Base-by-base conservation (phyloP, 2,329 filamentous ascomycete genomes). In the Phaeophleospora eucalypticola region DNA sequence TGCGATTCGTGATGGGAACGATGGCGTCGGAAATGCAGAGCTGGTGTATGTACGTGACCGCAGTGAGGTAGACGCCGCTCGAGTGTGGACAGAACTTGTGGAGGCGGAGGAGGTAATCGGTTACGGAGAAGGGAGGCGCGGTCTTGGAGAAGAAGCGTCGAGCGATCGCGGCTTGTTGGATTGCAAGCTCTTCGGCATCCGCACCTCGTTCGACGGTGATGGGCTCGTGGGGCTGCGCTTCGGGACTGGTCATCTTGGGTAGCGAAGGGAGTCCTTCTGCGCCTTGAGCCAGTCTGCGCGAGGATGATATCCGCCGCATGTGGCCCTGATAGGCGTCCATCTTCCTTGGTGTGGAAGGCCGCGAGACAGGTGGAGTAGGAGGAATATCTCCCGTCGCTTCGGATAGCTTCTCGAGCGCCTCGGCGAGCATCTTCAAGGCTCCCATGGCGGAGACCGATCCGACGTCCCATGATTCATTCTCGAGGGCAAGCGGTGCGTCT, bases 21-120 rank as follows among this genome's bases (percentile, higher is more conserved):
- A 85, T 80, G 56, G 81, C 81, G 43, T 76, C 87, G 36, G 84
- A 77, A 10, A 91, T 82, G 0, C 85, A 86, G 35, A 97, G 76
- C 18, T 85, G 82, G 63, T 91, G 84, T 56, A 96, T 91, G 70
- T 95, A 97, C 7, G 86, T 76, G 38, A 87, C 89, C 3, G 90
- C 85, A 1, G 91, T 89, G 19, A 98, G 82, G 69, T 95, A 96
- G 8, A 97, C 91, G 18, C 85, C 91, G 0, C 90, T 89, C 52
- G 87, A 94, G 80, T 95, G 89, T 3, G 93, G 90, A 62, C 91
- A 97, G 71, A 86, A 96, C 48, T 82, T 82, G 69, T 97, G 90
- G 48, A 97, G 80, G 14, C 91, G 86, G 60, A 83, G 75, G 18
- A 97, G 79, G 64, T 97, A 98, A 54, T 93, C 86, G 61, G 85